Conservation (phyloP, 1,284 basidiomycete species). For the Ustilago curta region DNA sequence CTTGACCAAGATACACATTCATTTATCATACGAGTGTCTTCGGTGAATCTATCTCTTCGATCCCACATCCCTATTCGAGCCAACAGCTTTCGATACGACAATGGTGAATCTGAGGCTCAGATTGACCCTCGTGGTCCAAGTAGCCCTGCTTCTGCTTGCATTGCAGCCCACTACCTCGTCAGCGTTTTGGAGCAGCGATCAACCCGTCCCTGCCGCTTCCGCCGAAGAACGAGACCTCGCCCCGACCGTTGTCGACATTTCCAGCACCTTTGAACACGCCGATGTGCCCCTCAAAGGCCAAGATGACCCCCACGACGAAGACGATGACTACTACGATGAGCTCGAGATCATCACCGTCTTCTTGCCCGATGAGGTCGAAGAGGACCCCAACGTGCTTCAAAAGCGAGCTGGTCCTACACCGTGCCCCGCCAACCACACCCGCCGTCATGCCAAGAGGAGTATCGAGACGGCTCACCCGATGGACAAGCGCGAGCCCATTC, state of each 20-base stretch:
- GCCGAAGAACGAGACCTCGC: constrained; percentile 6
- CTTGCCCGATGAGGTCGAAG: constrained; percentile 22
- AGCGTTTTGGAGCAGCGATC: constrained; percentile 22
- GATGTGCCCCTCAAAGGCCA: constrained; percentile 9
- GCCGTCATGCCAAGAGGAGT: constrained; percentile 12
- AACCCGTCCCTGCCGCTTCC: background rate
- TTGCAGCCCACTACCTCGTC: constrained; percentile 28
- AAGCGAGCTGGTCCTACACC: constrained; percentile 40
- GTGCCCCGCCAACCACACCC: constrained; percentile 34
- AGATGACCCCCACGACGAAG: constrained; percentile 7
- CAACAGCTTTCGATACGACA: background rate
- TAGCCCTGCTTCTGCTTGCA: constrained; percentile 30
- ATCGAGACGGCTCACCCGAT: constrained; percentile 17
- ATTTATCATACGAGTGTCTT: background rate
- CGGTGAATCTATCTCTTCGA: too few relatives aligned
- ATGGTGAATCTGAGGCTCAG: constrained; percentile 31
- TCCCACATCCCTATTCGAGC: too few relatives aligned
- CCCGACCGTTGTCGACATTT: constrained; percentile 1
- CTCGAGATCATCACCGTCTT: constrained; percentile 51
- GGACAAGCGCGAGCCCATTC: constrained; percentile 26
- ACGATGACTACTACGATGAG: constrained; percentile 41
- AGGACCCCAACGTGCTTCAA: constrained; percentile 14
- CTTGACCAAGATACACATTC: constrained; percentile 14
- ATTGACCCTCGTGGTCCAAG: constrained; percentile 39
- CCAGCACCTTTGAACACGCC: constrained; percentile 24